phyloP scores from a whole-genome alignment of 257 asterid genomes.

The Solanum habrochaites region DNA sequence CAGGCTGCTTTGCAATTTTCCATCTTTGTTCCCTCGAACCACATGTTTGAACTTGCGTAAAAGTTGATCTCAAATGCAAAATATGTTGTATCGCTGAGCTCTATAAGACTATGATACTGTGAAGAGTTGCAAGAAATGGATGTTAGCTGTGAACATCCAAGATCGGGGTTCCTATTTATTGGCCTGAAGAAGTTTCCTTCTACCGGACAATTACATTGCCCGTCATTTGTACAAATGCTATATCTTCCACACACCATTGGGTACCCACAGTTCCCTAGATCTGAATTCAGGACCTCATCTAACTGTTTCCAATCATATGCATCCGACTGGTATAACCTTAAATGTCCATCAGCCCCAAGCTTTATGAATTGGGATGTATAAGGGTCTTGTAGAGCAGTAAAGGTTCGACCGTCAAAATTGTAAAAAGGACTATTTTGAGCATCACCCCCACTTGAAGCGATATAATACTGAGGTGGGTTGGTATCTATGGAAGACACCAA shows the following conservation, averaged over 20 bases:
- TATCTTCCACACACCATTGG: constrained; percentile 1
- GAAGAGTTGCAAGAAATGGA: background rate
- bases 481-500: background rate
- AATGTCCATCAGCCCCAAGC: background rate
- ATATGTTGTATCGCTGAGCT: background rate
- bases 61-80: background rate
- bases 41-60: background rate
- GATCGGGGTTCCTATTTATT: background rate
- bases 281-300: background rate
- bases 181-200: background rate
- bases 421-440: background rate
- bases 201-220: background rate
- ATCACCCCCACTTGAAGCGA: background rate
- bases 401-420: background rate
- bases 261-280: background rate
- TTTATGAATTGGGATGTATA: background rate
- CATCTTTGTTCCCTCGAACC: background rate
- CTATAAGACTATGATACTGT: background rate
- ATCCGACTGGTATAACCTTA: background rate
- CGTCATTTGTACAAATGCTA: background rate
- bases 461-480: background rate
- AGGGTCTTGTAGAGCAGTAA: background rate
- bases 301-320: background rate
- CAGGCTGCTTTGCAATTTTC: background rate
- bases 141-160: background rate